Conservation (phyloP, 306 rosid genomes). For the Bauhinia variegata region DNA sequence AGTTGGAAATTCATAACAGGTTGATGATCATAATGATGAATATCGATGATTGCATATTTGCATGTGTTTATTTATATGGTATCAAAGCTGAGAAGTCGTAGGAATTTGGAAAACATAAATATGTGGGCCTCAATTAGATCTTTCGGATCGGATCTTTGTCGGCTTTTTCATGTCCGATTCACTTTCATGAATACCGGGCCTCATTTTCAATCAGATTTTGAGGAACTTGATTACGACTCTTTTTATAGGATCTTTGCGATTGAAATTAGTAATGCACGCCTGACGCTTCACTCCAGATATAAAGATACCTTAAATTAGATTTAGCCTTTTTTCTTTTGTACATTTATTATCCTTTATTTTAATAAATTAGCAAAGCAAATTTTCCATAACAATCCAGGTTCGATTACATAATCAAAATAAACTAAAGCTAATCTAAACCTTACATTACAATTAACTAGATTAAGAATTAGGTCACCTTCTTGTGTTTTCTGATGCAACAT, state of each 20-base stretch:
- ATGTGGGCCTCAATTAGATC: slow-evolving; percentile 22
- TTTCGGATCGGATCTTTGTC: neutral
- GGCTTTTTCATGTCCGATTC: slow-evolving; percentile 35
- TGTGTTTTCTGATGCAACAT: neutral
- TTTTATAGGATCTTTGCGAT: neutral
- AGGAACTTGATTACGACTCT: too few species aligned
- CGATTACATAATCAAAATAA: neutral
- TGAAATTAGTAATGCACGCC: neutral
- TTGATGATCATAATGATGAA: neutral
- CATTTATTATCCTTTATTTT: neutral
- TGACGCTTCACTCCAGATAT: too few species aligned
- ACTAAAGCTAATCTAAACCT: neutral
- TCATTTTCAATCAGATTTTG: neutral
- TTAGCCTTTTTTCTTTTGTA: neutral
- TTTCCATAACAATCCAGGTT: neutral
- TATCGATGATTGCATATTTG: too few species aligned
- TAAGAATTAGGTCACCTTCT: neutral
- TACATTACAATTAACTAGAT: neutral
- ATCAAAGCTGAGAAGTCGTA: slow-evolving; percentile 8
- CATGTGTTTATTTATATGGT: neutral
- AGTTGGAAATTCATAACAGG: neutral
- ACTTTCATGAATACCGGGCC: slow-evolving; percentile 1
- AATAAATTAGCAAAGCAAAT: neutral
- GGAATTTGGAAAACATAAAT: neutral
- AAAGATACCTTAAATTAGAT: too few species aligned